phyloP scores from a whole-genome alignment of 805 yeast species.

The Nakazawaea wickerhamii region DNA sequence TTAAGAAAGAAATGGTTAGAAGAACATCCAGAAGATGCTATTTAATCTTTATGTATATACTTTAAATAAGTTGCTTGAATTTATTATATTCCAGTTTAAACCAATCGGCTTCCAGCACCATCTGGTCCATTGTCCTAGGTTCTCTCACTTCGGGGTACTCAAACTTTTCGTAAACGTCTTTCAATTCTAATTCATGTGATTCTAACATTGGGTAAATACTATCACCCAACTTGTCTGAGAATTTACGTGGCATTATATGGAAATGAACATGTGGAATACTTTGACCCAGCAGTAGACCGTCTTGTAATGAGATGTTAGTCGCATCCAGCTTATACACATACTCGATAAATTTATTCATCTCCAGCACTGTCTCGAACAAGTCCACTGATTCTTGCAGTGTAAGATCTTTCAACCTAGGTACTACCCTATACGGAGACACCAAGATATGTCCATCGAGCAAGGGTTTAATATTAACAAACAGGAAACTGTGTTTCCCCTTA shows the following conservation, averaged over 20 bases:
- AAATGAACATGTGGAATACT: conserved; percentile 94
- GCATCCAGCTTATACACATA: conserved; percentile 72
- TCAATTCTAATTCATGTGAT: conserved; percentile 42
- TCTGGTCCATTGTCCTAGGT: conserved; percentile 54
- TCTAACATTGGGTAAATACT: conserved; percentile 68
- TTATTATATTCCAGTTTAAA: conserved; percentile 37
- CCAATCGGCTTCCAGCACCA: conserved; percentile 67
- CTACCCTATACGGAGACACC: conserved; percentile 75
- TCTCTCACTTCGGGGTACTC: conserved; percentile 45
- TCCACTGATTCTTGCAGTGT: conserved; percentile 69
- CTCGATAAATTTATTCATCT: conserved; percentile 63
- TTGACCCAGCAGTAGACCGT: conserved; percentile 95
- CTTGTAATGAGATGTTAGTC: conserved; percentile 88
- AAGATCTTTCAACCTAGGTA: conserved; percentile 62
- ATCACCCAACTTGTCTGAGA: conserved; percentile 58
- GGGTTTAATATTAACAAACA: conserved; percentile 88
- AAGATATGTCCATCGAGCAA: conserved; percentile 91
- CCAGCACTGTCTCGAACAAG: conserved; percentile 70
- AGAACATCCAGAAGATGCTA: conserved; percentile 13
- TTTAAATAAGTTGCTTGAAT: conserved; percentile 14
- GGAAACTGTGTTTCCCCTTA: conserved; percentile 59
- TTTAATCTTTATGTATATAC: conserved; percentile 1
- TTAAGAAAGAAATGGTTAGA: conserved; percentile 20
- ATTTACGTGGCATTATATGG: conserved; percentile 83
- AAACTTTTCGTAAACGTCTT: conserved; percentile 28